These are phyloP conservation scores for Sordaria brevicollis DNA, from an alignment of 495 filamentous ascomycete species.

Conservation along the genomic window DNA sequence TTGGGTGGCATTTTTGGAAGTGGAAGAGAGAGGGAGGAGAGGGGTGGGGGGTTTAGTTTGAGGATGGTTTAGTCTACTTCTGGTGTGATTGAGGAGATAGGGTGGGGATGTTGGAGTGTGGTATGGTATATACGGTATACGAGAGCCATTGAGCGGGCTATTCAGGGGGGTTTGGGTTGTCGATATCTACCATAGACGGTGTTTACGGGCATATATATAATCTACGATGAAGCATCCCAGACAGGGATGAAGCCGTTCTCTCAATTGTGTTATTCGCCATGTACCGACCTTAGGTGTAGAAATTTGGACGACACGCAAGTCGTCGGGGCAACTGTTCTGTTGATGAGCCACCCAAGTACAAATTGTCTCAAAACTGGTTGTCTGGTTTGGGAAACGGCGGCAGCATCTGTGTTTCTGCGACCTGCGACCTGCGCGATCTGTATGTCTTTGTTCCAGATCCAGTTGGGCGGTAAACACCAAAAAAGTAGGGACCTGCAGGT, in stretches of 20 bases:
- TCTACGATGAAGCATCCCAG: no score
- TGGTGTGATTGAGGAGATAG: neutral
- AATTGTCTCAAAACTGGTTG: neutral
- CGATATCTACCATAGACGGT: no score
- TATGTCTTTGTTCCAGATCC: neutral
- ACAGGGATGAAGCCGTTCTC: no score
- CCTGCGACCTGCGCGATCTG: neutral
- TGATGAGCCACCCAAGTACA: neutral
- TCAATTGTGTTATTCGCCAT: no score
- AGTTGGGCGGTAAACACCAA: neutral
- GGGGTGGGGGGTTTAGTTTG: constrained; percentile 72
- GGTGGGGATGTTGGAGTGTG: no score
- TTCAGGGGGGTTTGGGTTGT: no score
- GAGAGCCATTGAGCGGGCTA: no score
- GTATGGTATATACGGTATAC: no score
- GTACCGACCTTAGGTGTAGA: no score
- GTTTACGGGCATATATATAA: no score
- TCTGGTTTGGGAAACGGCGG: neutral
- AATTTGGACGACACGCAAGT: neutral
- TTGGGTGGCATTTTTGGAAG: constrained; percentile 41
- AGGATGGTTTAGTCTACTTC: constrained; percentile 43
- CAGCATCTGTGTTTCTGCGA: neutral
- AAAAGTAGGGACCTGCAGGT: neutral
- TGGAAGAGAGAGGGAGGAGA: constrained; percentile 60
- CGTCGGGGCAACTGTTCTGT: neutral